Base-by-base conservation (phyloP, 345 rosid genomes). In the Passiflora organensis region DNA sequence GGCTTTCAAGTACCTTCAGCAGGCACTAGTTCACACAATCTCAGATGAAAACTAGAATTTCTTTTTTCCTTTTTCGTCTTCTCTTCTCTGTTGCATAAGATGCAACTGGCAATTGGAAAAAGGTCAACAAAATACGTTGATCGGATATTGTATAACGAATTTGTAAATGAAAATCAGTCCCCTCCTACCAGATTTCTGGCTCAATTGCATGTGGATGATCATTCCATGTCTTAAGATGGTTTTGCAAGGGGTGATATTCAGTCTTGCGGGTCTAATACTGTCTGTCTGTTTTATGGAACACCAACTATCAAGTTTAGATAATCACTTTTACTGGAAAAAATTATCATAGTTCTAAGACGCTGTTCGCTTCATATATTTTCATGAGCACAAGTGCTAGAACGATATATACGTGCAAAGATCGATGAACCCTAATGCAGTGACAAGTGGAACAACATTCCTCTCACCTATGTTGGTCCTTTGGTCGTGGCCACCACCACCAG, bases 1-100 rank as follows among this genome's bases (percentile, higher is more conserved):
- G 69, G 82, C 95, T 56, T 71, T 79, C 65, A 77, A 74, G 48
- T 56, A 56, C 57, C 81, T 89, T 54, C 81, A 79, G 60, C 78
- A 70, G 20, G 81, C 87, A 18, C 49, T 74, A 25, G 73, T 77
- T 49, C 60, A 64, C 52, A 58, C 34, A 28, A 8, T 8, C 59
- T 25, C 59, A 47, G 58, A 72, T 50, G 53, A 53, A 50, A 25
- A 32, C 42, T 21, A 36, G 67, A n/a, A n/a, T n/a, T n/a, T n/a
- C n/a, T n/a, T n/a, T n/a, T n/a, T n/a, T n/a, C n/a, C n/a, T n/a
- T n/a, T n/a, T n/a, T n/a, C n/a, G n/a, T n/a, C n/a, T n/a, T n/a
- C n/a, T n/a, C n/a, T n/a, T n/a, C n/a, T n/a, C n/a, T n/a, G 32
- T 58, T 60, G n/a, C 23, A 10, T 68, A 61, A 61, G 59, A 48